Base-by-base conservation (phyloP, 1,139 yeast species). In the Zygotorulaspora mrakii region DNA sequence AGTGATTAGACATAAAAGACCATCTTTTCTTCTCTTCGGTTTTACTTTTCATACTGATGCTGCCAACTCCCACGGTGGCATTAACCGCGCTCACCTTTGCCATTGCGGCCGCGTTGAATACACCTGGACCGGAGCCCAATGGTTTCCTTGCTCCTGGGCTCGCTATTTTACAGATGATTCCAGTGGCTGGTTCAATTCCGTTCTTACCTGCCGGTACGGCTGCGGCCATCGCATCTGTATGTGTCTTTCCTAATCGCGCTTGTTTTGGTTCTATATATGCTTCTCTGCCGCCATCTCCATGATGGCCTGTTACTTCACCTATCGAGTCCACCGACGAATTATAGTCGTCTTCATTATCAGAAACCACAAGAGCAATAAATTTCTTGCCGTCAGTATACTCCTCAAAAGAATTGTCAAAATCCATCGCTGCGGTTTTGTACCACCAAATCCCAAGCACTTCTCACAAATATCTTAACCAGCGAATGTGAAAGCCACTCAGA, bases 341-440 rank as follows among this genome's bases (percentile, higher is more conserved):
- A 25, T 51, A 48, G 35, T 54, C 57, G 35, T 57, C 61, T 13
- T 59, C 62, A 24, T 54, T 43, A 37, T 59, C 63, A 8, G 63
- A 57, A 5, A 60, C 57, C 22, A 52, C 62, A 20, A 60, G 39
- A 2, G 65, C 65, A 21, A 59, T 57, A 31, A 57, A 57, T 37
- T 54, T 53, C 31, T 50, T 53, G 7, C 49, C 52, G 23, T 44
- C 47, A 5, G 44, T 33, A 31, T 47, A 49, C 29, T 46, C 57
- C 21, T 53, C 62, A 26, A 53, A 56, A 34, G 40, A 43, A 14
- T 43, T 39, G 24, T 49, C 52, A 32, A 34, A 42, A 26, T 48
- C 50, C 48, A 46, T 43, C 18, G 24, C 17, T 16, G 8, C 9
- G 9, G 9, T 20, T 6, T 20, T 6, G 8, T 20, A 20, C 22